Evolutionary conservation across 805 yeast species (phyloP), one percentile per base, ranked within the genome.

Genomic region (Maudiozyma barnettii): DNA sequence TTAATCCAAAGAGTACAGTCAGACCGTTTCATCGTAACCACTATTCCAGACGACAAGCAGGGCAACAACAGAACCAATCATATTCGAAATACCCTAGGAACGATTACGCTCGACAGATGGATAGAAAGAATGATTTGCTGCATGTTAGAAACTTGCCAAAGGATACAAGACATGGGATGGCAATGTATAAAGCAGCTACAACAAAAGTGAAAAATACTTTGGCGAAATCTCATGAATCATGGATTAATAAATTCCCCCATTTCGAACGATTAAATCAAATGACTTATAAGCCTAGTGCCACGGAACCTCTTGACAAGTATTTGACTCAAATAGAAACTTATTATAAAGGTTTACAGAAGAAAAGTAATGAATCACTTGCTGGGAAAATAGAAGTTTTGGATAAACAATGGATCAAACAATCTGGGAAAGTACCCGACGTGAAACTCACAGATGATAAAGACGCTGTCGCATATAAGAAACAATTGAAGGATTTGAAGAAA

Each of bases 161-260:
- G 20, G 41, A 38, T 41, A 23, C 14, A 4, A 44, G 43, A 19
- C 51, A 48, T 43, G 51, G 50, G 20, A 31, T 51, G 22, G 39
- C 43, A 3, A 39, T 39, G 38, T 51, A 46, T 23, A 51, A 47
- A 22, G 42, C 39, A 5, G 38, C 46, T 4, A n/a, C 33, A 3
- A 35, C 36, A 9, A 37, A 40, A 12, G 16, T 45, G 12, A 3
- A 16, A 2, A 46, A 46, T 35, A 16, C 20, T n/a, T 37, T 38
- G 21, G 38, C 33, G 13, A 13, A 42, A 22, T 21, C 20, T 14
- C 41, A 30, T 9, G 18, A 33, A 9, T 49, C 52, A 18, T 59
- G 64, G 64, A 39, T 58, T 9, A 48, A 50, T 18, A 51, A 51
- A 2, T 49, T 46, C 33, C 52, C 49, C 3, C 52, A 57, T 45